A percentile compares a stretch with the other conserved stretches of the same genome.
Evolutionary conservation across 2,329 filamentous ascomycete species (phyloP).

Genomic region (Colletotrichum sp.): DNA sequence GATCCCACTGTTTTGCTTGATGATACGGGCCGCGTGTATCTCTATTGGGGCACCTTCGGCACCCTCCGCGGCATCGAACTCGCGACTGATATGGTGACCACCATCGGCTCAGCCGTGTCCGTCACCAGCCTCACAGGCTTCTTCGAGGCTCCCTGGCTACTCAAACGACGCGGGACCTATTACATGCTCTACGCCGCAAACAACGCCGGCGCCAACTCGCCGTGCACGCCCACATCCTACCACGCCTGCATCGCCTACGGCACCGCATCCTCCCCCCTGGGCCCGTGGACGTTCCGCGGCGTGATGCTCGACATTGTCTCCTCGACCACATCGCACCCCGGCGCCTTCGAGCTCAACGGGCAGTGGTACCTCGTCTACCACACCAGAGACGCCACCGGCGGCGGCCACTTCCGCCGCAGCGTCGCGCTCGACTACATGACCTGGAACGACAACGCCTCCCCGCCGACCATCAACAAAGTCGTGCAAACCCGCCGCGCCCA

Average conservation of each 20-base stretch:
- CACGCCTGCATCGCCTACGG: conserved; percentile 42
- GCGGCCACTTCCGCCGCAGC: conserved; percentile 38
- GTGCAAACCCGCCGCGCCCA: conserved; percentile 29
- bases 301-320: conserved; percentile 38
- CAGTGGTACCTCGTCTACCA: conserved; percentile 38
- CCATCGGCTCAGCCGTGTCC: conserved; percentile 24
- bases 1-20: conserved; percentile 41
- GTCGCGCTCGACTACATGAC: conserved; percentile 13
- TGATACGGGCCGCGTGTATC: conserved; percentile 35
- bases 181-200: conserved; percentile 44
- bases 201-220: conserved; percentile 36
- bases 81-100: conserved; percentile 37
- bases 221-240: conserved; percentile 40
- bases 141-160: conserved; percentile 42
- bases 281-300: conserved; percentile 37
- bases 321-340: conserved; percentile 39
- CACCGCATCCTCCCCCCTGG: conserved; percentile 33
- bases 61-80: conserved; percentile 37
- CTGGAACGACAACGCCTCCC: conserved; percentile 29
- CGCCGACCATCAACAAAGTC: conserved; percentile 31
- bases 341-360: conserved; percentile 31
- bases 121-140: conserved; percentile 33
- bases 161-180: conserved; percentile 35
- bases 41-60: conserved; percentile 43
- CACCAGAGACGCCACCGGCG: conserved; percentile 34